phyloP scores from a whole-genome alignment of 2,329 filamentous ascomycete genomes.

The Aureobasidium subglaciale region DNA sequence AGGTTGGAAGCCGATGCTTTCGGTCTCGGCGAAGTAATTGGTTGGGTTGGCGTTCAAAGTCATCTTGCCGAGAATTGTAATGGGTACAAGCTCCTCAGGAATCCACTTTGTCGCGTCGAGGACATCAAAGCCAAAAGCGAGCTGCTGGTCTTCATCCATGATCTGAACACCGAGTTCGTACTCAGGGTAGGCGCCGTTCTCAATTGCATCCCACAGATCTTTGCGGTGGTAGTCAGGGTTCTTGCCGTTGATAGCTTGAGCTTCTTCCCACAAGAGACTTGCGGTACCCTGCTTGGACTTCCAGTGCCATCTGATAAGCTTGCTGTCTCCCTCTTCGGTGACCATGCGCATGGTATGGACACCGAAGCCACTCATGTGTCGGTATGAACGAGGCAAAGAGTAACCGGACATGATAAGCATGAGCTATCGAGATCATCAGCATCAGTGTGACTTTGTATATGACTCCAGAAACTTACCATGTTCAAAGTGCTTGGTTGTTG shows the following conservation, averaged over 20 bases:
- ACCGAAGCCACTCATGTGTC: slow-evolving; percentile 42
- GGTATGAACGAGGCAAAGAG: slow-evolving; percentile 39
- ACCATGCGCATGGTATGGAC: slow-evolving; percentile 39
- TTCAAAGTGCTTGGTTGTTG: slow-evolving; percentile 39
- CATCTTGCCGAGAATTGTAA: slow-evolving; percentile 55
- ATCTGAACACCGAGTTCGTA: slow-evolving; percentile 51
- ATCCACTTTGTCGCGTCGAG: slow-evolving; percentile 55
- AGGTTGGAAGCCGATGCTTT: slow-evolving; percentile 54
- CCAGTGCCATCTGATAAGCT: slow-evolving; percentile 33
- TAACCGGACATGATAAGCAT: slow-evolving; percentile 47
- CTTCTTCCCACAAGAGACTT: slow-evolving; percentile 35
- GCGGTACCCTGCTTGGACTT: slow-evolving; percentile 40
- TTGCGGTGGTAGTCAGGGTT: slow-evolving; percentile 32
- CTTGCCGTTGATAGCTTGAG: slow-evolving; percentile 28
- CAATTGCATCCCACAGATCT: slow-evolving; percentile 41
- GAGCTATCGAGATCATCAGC: slow-evolving; percentile 21
- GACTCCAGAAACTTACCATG: slow-evolving; percentile 17
- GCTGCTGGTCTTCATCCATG: slow-evolving; percentile 46
- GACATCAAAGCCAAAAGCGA: slow-evolving; percentile 42
- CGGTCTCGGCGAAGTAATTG: slow-evolving; percentile 65
- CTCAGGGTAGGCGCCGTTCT: slow-evolving; percentile 37
- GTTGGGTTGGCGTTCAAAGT: slow-evolving; percentile 30
- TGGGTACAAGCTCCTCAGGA: slow-evolving; percentile 44
- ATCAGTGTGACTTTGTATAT: no score
- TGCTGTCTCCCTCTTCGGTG: slow-evolving; percentile 41